phyloP scores from a whole-genome alignment of 257 asterid species.

The Handroanthus guayacan region DNA sequence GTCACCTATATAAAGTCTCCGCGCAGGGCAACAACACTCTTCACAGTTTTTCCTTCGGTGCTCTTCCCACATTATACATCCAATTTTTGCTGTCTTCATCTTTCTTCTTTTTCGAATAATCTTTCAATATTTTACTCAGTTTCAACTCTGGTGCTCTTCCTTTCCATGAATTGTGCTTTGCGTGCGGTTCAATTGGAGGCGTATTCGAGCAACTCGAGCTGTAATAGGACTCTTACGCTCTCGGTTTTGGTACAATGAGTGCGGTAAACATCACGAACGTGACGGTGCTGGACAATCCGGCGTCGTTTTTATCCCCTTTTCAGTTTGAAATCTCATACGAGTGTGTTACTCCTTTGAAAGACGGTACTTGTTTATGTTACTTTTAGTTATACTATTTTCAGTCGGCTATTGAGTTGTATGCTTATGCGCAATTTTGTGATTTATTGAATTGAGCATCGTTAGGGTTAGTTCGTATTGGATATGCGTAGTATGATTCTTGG shows the following conservation, averaged over 20 bases:
- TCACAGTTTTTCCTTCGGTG: background rate
- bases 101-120: slow-evolving; percentile 13
- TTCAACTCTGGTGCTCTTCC: background rate
- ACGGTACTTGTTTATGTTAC: slow-evolving; percentile 55
- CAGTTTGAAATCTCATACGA: slow-evolving; percentile 98
- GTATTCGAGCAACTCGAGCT: slow-evolving; percentile 29
- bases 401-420: slow-evolving; percentile 11
- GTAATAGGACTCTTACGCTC: background rate
- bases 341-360: slow-evolving; percentile 84
- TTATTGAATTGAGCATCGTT: slow-evolving; percentile 2
- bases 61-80: slow-evolving; percentile 21
- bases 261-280: slow-evolving; percentile 93
- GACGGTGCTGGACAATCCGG: slow-evolving; percentile 92
- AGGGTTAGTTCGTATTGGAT: slow-evolving; percentile 40
- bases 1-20: slow-evolving; percentile 41
- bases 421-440: slow-evolving; percentile 5
- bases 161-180: slow-evolving; percentile 40
- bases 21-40: slow-evolving; percentile 30
- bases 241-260: slow-evolving; percentile 60
- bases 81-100: slow-evolving; percentile 36
- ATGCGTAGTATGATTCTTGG: background rate
- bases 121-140: background rate
- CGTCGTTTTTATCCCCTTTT: slow-evolving; percentile 81
- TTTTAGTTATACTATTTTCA: background rate
- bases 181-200: slow-evolving; percentile 17